Evolutionary conservation across 805 yeast species (phyloP).

Genomic region (Candida stauntonica): DNA sequence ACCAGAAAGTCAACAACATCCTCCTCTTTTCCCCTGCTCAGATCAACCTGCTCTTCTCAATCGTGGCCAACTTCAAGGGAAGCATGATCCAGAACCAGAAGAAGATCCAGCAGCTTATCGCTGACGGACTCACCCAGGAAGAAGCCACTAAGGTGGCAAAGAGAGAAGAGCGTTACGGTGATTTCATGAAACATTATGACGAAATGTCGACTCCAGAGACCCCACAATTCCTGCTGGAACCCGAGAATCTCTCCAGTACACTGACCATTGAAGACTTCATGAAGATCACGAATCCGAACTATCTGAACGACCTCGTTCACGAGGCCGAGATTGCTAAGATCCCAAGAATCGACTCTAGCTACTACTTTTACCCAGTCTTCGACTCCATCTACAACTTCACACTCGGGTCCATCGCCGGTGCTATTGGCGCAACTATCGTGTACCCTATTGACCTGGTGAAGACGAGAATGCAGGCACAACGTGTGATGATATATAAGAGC

Average conservation of each 20-base stretch:
- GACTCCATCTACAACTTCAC: constrained; percentile 85
- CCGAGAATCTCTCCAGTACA: constrained; percentile 8
- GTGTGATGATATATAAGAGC: constrained; percentile 66
- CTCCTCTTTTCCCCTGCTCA: constrained; percentile 39
- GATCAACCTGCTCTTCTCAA: constrained; percentile 33
- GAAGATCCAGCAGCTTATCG: constrained; percentile 12
- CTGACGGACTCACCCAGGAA: constrained; percentile 6
- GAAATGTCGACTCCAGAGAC: constrained; percentile 17
- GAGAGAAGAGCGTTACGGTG: constrained; percentile 12
- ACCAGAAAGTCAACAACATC: constrained; percentile 37
- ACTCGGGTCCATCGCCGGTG: constrained; percentile 93
- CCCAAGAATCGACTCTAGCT: constrained; percentile 27
- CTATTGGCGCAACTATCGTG: constrained; percentile 96
- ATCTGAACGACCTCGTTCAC: constrained; percentile 25
- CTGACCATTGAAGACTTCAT: constrained; percentile 34
- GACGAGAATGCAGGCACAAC: constrained; percentile 96
- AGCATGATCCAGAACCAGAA: constrained; percentile 19
- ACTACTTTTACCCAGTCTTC: constrained; percentile 58
- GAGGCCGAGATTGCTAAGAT: constrained; percentile 15
- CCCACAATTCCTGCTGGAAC: constrained; percentile 13
- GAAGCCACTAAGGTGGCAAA: constrained; percentile 8
- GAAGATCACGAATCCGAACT: constrained; percentile 38
- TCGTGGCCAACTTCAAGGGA: constrained; percentile 28
- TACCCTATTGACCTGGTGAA: constrained; percentile 95
- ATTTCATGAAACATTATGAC: constrained; percentile 16